These are phyloP conservation scores for Linum tenue DNA, from an alignment of 345 rosid species.

Conservation along the genomic window DNA sequence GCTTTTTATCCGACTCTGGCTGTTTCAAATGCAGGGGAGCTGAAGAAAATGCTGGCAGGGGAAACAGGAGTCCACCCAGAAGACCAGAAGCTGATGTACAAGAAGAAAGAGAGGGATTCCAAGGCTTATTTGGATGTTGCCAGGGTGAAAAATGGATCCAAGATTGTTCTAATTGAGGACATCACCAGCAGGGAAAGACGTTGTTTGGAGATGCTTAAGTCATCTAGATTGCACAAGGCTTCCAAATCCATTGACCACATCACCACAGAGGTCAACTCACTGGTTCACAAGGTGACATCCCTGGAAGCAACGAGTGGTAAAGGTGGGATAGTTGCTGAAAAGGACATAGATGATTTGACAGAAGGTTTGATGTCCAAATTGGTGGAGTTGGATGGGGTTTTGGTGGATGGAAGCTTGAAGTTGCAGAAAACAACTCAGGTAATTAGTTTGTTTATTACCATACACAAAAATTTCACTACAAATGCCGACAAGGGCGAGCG, in stretches of 20 bases:
- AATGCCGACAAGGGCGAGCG: not conserved
- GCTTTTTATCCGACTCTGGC: not conserved
- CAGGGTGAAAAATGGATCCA: slow-evolving; percentile 24
- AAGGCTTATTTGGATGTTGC: slow-evolving; percentile 15
- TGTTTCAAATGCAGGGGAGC: slow-evolving; percentile 19
- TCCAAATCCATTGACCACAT: slow-evolving; percentile 14
- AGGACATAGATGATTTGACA: slow-evolving; percentile 14
- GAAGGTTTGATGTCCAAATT: slow-evolving; percentile 19
- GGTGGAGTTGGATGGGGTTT: slow-evolving; percentile 17
- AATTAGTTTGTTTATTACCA: not conserved
- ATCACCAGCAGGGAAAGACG: slow-evolving; percentile 19
- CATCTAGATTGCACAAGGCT: slow-evolving; percentile 17
- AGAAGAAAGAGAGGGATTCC: slow-evolving; percentile 25
- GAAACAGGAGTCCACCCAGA: slow-evolving; percentile 17
- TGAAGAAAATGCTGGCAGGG: slow-evolving; percentile 22
- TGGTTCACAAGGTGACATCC: slow-evolving; percentile 13
- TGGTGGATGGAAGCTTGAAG: slow-evolving; percentile 6
- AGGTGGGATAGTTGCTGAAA: slow-evolving; percentile 13
- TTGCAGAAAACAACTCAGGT: slow-evolving; percentile 1
- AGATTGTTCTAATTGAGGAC: slow-evolving; percentile 20
- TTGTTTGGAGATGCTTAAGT: slow-evolving; percentile 17
- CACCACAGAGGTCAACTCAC: slow-evolving; percentile 16
- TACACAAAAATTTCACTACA: slow-evolving; percentile 1
- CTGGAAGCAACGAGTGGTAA: slow-evolving; percentile 10
- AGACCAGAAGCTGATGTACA: slow-evolving; percentile 25